Evolutionary conservation across 1,284 basidiomycete species (phyloP).

Genomic region (Leccinum subatratum): DNA sequence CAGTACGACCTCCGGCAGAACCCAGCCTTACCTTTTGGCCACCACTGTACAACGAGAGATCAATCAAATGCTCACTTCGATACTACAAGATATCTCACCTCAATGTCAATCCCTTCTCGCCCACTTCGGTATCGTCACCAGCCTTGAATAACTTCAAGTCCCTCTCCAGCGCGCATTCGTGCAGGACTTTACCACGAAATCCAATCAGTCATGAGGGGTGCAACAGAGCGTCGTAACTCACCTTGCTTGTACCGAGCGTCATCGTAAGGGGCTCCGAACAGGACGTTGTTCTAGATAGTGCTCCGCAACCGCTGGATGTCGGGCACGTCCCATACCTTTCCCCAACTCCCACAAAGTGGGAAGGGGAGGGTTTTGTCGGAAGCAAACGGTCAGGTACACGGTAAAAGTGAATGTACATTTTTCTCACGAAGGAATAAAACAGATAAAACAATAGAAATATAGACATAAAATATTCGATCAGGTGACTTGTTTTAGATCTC

Average conservation of each 20-base stretch:
- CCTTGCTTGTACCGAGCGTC: slow-evolving; percentile 2
- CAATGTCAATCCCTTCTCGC: slow-evolving; percentile 1
- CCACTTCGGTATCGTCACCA: slow-evolving; percentile 2
- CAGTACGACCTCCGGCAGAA: not conserved
- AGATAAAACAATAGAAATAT: no score
- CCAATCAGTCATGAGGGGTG: not conserved
- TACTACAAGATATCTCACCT: not conserved
- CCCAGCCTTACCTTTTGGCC: slow-evolving; percentile 1
- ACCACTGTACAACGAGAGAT: not conserved
- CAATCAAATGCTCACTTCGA: not conserved
- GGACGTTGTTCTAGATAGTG: not conserved
- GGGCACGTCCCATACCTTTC: not conserved
- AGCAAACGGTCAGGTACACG: no score
- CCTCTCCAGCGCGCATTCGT: slow-evolving; percentile 1
- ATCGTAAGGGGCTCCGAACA: slow-evolving; percentile 1
- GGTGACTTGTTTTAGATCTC: no score
- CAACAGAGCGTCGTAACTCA: not conserved
- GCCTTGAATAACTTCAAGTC: not conserved
- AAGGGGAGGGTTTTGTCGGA: no score
- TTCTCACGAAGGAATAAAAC: no score
- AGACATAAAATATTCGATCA: no score
- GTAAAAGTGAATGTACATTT: no score
- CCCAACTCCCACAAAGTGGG: no score
- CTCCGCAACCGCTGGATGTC: not conserved
- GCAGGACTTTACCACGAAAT: not conserved